These are phyloP conservation scores for Xylaria sp. DNA, from an alignment of 2,329 filamentous ascomycete genomes.

Conservation along the genomic window DNA sequence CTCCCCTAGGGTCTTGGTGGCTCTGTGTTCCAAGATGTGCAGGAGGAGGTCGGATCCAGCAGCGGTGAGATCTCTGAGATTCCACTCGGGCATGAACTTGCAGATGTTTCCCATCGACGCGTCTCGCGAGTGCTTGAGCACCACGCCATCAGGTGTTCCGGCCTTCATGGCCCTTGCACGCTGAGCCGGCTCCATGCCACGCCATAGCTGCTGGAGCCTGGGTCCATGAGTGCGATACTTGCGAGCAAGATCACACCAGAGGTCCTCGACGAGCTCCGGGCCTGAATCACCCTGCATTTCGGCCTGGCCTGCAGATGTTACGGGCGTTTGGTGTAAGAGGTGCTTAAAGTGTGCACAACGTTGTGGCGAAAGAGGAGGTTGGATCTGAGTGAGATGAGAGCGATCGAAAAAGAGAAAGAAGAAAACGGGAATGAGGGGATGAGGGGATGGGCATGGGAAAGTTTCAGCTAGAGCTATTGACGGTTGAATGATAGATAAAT, in stretches of 20 bases:
- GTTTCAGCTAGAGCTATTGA: background rate
- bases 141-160: constrained; percentile 48
- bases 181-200: constrained; percentile 51
- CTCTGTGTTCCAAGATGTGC: constrained; percentile 54
- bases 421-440: background rate
- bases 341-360: background rate
- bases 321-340: background rate
- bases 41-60: constrained; percentile 54
- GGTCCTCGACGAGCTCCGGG: constrained; percentile 40
- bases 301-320: background rate
- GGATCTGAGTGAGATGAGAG: background rate
- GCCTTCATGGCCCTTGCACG: constrained; percentile 52
- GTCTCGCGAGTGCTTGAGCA: constrained; percentile 53
- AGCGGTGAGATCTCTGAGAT: constrained; percentile 55
- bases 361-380: background rate
- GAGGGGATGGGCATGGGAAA: background rate
- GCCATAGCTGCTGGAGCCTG: constrained; percentile 56
- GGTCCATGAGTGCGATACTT: constrained; percentile 54
- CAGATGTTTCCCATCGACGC: constrained; percentile 52
- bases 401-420: background rate
- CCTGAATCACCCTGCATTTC: constrained; percentile 4
- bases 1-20: constrained; percentile 49
- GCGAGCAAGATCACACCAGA: constrained; percentile 54
- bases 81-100: constrained; percentile 58
- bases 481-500: too few relatives aligned